A percentile compares a stretch with the other conserved stretches of the same genome.
Conservation (phyloP, 345 rosid species). For the Bruguiera gymnorhiza region DNA sequence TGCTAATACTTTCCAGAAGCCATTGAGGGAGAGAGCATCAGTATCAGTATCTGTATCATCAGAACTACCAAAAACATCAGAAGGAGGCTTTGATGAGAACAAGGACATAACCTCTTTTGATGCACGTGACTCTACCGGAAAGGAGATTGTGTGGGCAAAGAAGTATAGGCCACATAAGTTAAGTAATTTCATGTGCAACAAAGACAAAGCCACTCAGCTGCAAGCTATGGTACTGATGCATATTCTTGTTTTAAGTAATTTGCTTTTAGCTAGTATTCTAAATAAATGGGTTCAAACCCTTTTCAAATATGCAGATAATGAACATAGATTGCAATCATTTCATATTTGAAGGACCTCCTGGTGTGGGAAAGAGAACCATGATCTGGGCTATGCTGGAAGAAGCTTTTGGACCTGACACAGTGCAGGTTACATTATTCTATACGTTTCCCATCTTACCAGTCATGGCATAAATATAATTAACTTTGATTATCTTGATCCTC, state of each 20-base stretch:
- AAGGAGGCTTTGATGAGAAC: conserved; percentile 5
- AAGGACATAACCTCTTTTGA: background rate
- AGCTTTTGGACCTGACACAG: conserved; percentile 40
- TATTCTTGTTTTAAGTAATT: background rate
- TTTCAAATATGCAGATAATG: conserved; percentile 18
- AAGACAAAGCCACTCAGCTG: conserved; percentile 35
- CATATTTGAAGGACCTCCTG: conserved; percentile 61
- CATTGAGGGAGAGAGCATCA: conserved; percentile 63
- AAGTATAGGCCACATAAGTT: conserved; percentile 47
- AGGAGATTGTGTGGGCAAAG: conserved; percentile 41
- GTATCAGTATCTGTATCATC: conserved; percentile 2
- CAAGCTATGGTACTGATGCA: conserved; percentile 28
- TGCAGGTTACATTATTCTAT: conserved; percentile 30
- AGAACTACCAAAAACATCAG: background rate
- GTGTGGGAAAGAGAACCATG: conserved; percentile 68
- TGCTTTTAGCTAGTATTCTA: background rate
- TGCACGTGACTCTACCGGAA: background rate
- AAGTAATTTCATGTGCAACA: conserved; percentile 54
- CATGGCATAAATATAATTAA: background rate
- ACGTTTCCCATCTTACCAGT: background rate
- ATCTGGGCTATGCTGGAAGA: conserved; percentile 55
- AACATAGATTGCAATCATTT: conserved; percentile 33
- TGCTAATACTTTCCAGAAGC: conserved; percentile 38
- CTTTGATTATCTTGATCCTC: too few species aligned
- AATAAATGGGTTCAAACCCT: background rate